Percentiles rank a stretch among this genome's conserved stretches.
Conservation (phyloP, 371 early-diverging fungal species). For the Batkoa obscura region DNA sequence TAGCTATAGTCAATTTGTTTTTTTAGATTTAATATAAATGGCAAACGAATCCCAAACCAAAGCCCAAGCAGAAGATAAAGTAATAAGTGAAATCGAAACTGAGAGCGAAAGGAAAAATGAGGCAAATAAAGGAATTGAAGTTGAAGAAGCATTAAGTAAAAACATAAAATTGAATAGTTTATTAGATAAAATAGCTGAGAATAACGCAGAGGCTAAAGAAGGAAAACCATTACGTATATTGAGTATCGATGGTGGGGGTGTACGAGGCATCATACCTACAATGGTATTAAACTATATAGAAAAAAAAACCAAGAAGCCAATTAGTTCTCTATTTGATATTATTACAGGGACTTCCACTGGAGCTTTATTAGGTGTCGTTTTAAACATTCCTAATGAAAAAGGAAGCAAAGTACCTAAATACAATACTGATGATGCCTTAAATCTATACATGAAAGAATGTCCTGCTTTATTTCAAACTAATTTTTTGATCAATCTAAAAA, state of each 20-base stretch:
- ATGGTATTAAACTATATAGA: slow-evolving; percentile 5
- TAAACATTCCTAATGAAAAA: slow-evolving; percentile 1
- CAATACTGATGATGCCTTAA: background rate
- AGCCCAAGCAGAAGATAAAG: too few relatives aligned
- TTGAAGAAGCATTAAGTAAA: too few relatives aligned
- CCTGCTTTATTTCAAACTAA: background rate
- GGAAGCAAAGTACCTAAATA: background rate
- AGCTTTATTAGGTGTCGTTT: slow-evolving; percentile 1
- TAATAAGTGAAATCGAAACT: too few relatives aligned
- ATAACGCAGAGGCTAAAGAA: too few relatives aligned
- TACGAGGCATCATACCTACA: slow-evolving; percentile 7
- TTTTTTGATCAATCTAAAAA: background rate
- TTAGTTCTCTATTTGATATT: slow-evolving; percentile 3
- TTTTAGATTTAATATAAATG: too few relatives aligned
- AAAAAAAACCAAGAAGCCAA: background rate
- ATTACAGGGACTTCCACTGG: slow-evolving; percentile 8
- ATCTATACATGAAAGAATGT: background rate
- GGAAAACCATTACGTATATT: too few relatives aligned
- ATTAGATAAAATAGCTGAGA: too few relatives aligned
- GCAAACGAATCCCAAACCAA: too few relatives aligned
- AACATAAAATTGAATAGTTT: too few relatives aligned
- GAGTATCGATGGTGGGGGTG: slow-evolving; percentile 8
- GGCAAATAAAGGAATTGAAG: too few relatives aligned
- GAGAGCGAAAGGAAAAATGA: too few relatives aligned
- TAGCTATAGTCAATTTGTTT: too few relatives aligned